Conservation (phyloP, 345 rosid species). For the Passiflora organensis region DNA sequence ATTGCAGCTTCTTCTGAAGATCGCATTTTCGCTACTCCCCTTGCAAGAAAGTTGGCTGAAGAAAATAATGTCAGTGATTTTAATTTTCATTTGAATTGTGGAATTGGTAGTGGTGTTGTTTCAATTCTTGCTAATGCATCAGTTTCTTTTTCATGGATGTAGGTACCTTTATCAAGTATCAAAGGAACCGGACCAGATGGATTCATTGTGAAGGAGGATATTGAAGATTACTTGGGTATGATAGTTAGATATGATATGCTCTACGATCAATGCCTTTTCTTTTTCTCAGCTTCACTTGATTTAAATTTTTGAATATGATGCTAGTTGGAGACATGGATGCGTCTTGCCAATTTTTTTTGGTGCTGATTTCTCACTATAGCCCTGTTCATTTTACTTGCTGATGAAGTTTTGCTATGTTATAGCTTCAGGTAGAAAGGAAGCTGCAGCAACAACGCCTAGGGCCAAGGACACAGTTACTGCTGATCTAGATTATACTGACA, state of each 20-base stretch:
- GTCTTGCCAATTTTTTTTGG: background rate
- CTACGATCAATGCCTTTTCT: constrained; percentile 2
- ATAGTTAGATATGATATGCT: constrained; percentile 1
- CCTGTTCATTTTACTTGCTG: constrained; percentile 10
- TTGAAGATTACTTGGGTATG: constrained; percentile 88
- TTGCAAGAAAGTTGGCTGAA: constrained; percentile 88
- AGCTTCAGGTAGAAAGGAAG: constrained; percentile 77
- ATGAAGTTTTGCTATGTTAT: constrained; percentile 14
- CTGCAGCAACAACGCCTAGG: constrained; percentile 48
- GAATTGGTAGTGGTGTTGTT: background rate
- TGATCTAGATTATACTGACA: constrained; percentile 79
- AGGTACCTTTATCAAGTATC: constrained; percentile 80
- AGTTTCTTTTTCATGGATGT: constrained; percentile 12
- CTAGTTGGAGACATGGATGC: background rate
- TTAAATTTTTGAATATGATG: background rate
- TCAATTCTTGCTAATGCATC: constrained; percentile 6
- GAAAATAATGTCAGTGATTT: constrained; percentile 54
- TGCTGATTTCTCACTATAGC: background rate
- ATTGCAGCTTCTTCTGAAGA: constrained; percentile 46
- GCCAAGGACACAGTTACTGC: constrained; percentile 38
- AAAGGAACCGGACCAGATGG: constrained; percentile 95
- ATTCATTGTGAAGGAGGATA: constrained; percentile 78
- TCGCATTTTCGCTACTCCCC: constrained; percentile 82
- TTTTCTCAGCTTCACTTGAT: background rate
- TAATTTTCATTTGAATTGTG: background rate